Percentiles rank a stretch among this genome's conserved stretches.
Evolutionary conservation across 129 eudicot genomes (phyloP).

Genomic region (Pseudognaphalium luteoalbum): DNA sequence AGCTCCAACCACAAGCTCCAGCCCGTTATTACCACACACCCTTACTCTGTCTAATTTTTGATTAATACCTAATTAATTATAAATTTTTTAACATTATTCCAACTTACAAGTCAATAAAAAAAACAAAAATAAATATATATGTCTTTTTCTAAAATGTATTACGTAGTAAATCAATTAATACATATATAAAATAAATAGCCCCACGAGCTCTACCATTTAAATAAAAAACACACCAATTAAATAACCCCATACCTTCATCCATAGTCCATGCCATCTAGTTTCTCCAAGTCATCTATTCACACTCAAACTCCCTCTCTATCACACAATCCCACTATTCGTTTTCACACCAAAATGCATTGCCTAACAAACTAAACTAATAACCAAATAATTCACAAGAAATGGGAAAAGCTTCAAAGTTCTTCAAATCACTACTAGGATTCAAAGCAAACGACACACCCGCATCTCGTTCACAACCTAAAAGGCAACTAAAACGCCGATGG

Average conservation of each 20-base stretch:
- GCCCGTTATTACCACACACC: too few relatives aligned
- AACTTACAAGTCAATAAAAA: too few relatives aligned
- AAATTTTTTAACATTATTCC: too few relatives aligned
- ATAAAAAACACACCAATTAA: not conserved
- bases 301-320: constrained; percentile 19
- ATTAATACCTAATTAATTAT: too few relatives aligned
- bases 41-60: too few relatives aligned
- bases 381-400: constrained; percentile 24
- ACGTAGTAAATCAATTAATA: too few relatives aligned
- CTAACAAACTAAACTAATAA: not conserved
- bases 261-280: constrained; percentile 16
- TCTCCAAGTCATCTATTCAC: not conserved
- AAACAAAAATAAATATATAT: too few relatives aligned
- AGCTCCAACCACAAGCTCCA: too few relatives aligned
- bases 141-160: too few relatives aligned
- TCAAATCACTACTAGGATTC: constrained; percentile 58
- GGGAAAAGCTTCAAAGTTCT: constrained; percentile 75
- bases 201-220: too few relatives aligned
- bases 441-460: constrained; percentile 37
- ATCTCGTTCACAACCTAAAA: constrained; percentile 2
- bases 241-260: constrained; percentile 8
- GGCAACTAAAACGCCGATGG: constrained; percentile 59
- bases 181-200: too few relatives aligned
- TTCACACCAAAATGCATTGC: constrained; percentile 19
- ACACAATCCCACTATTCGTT: not conserved